phyloP scores from a whole-genome alignment of 176 grass and related monocot genomes.

The Microstegium vimineum region DNA sequence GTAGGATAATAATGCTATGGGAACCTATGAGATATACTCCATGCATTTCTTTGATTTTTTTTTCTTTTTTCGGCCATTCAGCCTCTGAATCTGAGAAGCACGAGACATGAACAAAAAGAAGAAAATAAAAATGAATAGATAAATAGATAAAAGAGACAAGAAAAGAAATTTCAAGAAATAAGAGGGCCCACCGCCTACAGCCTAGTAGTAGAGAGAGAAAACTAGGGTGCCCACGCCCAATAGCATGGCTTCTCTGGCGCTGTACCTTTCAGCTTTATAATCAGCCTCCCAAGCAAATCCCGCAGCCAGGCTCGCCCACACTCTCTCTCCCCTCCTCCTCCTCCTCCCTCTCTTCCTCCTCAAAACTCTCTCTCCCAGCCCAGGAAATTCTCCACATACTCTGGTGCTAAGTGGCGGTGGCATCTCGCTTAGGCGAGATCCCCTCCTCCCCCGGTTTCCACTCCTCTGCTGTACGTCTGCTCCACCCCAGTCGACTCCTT shows the following conservation, averaged over 20 bases:
- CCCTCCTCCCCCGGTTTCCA: slow-evolving; percentile 14
- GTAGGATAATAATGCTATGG: not conserved
- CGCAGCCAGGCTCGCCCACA: slow-evolving; percentile 1
- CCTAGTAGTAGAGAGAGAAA: not conserved
- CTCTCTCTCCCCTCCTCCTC: not conserved
- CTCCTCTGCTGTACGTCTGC: slow-evolving; percentile 21
- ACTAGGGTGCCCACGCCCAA: slow-evolving; percentile 40
- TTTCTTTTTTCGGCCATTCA: not conserved
- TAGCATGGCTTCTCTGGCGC: slow-evolving; percentile 29
- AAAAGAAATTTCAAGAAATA: not conserved
- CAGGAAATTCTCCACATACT: slow-evolving; percentile 29
- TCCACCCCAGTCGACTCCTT: not conserved
- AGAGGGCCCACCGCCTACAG: not conserved
- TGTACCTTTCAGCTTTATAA: slow-evolving; percentile 55
- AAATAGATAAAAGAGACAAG: not conserved
- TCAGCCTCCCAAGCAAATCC: slow-evolving; percentile 17
- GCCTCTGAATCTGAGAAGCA: not conserved
- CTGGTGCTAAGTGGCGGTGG: slow-evolving; percentile 23
- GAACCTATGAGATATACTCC: not conserved
- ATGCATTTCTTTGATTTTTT: not conserved
- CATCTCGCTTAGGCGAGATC: slow-evolving; percentile 43
- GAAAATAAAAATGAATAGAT: not conserved
- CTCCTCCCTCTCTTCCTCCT: not conserved
- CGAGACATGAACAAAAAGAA: not conserved
- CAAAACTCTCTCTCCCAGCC: slow-evolving; percentile 24